Conservation (phyloP, 805 yeast species). For the Zygotorulaspora florentina region DNA sequence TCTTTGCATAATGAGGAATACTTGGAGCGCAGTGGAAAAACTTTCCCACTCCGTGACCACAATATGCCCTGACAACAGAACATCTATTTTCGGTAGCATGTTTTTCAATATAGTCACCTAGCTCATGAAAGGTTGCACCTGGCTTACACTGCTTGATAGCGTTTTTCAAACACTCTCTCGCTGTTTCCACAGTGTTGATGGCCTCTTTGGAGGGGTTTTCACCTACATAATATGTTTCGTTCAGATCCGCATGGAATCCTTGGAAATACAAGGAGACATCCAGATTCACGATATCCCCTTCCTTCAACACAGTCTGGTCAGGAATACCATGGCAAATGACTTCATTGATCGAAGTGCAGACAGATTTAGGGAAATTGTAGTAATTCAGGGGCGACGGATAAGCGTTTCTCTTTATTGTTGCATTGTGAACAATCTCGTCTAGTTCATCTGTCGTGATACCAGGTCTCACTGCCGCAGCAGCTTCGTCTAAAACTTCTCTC, state of each 20-base stretch:
- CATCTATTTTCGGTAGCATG: constrained; percentile 75
- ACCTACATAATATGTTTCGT: constrained; percentile 96
- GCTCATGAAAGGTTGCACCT: constrained; percentile 77
- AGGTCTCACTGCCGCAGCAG: constrained; percentile 77
- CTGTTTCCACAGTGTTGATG: constrained; percentile 87
- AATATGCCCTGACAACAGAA: constrained; percentile 83
- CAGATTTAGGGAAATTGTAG: constrained; percentile 86
- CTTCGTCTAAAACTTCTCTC: constrained; percentile 84
- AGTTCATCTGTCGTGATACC: constrained; percentile 93
- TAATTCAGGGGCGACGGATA: constrained; percentile 96
- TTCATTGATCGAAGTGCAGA: constrained; percentile 93
- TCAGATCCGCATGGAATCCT: constrained; percentile 91
- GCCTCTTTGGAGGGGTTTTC: constrained; percentile 75
- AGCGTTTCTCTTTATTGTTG: constrained; percentile 80
- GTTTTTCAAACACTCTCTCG: constrained; percentile 79
- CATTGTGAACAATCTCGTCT: constrained; percentile 81
- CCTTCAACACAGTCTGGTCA: constrained; percentile 77
- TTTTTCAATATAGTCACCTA: constrained; percentile 84
- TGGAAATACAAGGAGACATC: constrained; percentile 82
- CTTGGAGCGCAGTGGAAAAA: constrained; percentile 90
- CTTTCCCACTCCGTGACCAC: constrained; percentile 90
- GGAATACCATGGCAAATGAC: constrained; percentile 97
- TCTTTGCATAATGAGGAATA: constrained; percentile 90
- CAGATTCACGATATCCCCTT: constrained; percentile 90
- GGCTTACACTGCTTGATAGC: constrained; percentile 89